Percentiles rank a stretch among this genome's conserved stretches.
phyloP scores from a whole-genome alignment of 805 yeast genomes.

The Kodamaea laetipori region DNA sequence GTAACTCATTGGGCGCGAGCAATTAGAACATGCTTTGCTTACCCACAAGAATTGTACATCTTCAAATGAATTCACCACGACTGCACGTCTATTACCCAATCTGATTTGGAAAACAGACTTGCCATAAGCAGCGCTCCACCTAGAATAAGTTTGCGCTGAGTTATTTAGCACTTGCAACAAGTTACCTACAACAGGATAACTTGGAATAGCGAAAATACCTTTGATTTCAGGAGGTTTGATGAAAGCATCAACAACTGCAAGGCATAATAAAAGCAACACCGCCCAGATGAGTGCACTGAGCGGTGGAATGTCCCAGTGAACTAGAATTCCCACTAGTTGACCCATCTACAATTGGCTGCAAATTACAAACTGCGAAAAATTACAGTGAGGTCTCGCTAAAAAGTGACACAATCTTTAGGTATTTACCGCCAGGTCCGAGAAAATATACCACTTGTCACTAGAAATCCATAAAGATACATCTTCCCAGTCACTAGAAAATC shows the following conservation, averaged over 20 bases:
- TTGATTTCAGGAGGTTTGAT: slow-evolving; percentile 31
- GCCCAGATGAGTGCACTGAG: not conserved
- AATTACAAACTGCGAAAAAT: not conserved
- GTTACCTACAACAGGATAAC: slow-evolving; percentile 56
- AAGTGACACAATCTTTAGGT: too few relatives aligned
- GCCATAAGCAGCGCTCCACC: slow-evolving; percentile 48
- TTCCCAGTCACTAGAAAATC: too few relatives aligned
- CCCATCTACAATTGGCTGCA: slow-evolving; percentile 4
- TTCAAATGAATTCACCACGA: slow-evolving; percentile 67
- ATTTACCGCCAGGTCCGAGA: too few relatives aligned
- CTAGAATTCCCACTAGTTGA: not conserved
- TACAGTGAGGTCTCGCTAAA: too few relatives aligned
- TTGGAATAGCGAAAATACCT: slow-evolving; percentile 46
- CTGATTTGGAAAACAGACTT: slow-evolving; percentile 58
- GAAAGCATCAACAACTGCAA: slow-evolving; percentile 11
- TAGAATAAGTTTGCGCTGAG: slow-evolving; percentile 51
- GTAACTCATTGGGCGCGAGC: slow-evolving; percentile 65
- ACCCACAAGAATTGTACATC: slow-evolving; percentile 59
- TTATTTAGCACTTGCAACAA: slow-evolving; percentile 44
- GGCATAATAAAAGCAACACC: not conserved
- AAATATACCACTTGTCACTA: too few relatives aligned
- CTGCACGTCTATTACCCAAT: slow-evolving; percentile 56
- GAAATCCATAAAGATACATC: too few relatives aligned
- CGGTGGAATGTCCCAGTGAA: not conserved
- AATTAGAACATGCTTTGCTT: slow-evolving; percentile 47